Evolutionary conservation across 257 asterid genomes (phyloP).

Genomic region (Solanum sejunctum): DNA sequence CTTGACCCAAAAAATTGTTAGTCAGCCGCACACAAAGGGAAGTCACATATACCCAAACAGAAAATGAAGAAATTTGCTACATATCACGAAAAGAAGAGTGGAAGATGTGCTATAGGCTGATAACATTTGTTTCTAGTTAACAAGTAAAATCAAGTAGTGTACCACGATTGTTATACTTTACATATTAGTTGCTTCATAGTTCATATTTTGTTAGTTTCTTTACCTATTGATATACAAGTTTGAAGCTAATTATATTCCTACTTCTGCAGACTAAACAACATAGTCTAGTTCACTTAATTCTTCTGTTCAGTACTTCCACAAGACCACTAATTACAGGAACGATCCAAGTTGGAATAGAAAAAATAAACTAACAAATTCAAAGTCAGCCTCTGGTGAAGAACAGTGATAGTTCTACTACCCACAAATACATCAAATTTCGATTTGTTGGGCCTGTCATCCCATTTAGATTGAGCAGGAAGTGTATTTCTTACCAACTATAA

Average conservation of each 20-base stretch:
- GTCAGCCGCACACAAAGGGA: background rate
- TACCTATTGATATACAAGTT: background rate
- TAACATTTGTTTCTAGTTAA: background rate
- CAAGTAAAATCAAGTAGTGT: background rate
- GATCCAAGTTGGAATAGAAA: background rate
- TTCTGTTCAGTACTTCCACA: background rate
- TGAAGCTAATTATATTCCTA: background rate
- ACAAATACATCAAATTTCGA: too few species aligned
- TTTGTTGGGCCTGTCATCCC: background rate
- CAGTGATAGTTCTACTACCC: too few species aligned
- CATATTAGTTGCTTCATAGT: background rate
- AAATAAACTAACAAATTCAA: background rate
- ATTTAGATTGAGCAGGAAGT: background rate
- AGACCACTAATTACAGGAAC: background rate
- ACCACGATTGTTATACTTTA: background rate
- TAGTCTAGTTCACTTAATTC: background rate
- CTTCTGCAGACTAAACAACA: background rate
- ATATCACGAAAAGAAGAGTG: background rate
- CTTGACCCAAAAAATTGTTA: background rate
- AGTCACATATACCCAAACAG: background rate
- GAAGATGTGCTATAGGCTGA: background rate
- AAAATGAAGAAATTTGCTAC: background rate
- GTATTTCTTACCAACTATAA: background rate
- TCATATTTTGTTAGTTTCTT: background rate
- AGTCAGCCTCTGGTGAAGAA: background rate